A percentile compares a stretch with the other conserved stretches of the same genome.
Evolutionary conservation across 1,139 yeast genomes (phyloP).

Genomic region (Candida dubliniensis): DNA sequence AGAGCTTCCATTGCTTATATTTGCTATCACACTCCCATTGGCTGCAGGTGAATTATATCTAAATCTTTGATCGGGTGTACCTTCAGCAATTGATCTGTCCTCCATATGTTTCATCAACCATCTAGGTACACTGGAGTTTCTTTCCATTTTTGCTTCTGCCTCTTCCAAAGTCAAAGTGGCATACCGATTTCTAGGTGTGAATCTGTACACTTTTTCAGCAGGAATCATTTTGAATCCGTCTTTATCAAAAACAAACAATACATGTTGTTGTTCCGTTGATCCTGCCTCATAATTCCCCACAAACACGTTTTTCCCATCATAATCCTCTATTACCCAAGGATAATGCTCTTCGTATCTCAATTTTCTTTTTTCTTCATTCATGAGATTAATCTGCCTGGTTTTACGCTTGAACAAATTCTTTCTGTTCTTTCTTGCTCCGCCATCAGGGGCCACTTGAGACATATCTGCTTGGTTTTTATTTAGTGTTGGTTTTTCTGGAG

Average conservation of each 20-base stretch:
- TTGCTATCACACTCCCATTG: constrained; percentile 21
- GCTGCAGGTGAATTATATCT: constrained; percentile 24
- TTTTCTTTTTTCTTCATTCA: constrained; percentile 79
- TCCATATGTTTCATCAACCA: constrained; percentile 95
- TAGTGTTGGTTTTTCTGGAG: constrained; percentile 12
- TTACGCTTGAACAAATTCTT: constrained; percentile 69
- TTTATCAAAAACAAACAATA: constrained; percentile 78
- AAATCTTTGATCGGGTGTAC: constrained; percentile 50
- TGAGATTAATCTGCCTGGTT: constrained; percentile 78
- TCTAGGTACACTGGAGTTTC: constrained; percentile 76
- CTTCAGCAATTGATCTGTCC: constrained; percentile 52
- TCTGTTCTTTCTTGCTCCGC: constrained; percentile 76
- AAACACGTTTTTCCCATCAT: constrained; percentile 90
- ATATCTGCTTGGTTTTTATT: constrained; percentile 44
- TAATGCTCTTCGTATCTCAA: constrained; percentile 92
- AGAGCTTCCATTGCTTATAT: constrained; percentile 19
- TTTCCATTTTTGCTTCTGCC: constrained; percentile 94
- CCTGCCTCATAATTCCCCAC: constrained; percentile 97
- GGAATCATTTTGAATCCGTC: constrained; percentile 94
- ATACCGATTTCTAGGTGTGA: constrained; percentile 90
- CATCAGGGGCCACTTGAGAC: constrained; percentile 88
- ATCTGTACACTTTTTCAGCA: constrained; percentile 87
- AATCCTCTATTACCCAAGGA: constrained; percentile 98
- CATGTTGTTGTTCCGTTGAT: constrained; percentile 77
- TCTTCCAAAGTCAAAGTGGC: constrained; percentile 94